Base-by-base conservation (phyloP, 257 asterid species). In the Hygrophila difformis region DNA sequence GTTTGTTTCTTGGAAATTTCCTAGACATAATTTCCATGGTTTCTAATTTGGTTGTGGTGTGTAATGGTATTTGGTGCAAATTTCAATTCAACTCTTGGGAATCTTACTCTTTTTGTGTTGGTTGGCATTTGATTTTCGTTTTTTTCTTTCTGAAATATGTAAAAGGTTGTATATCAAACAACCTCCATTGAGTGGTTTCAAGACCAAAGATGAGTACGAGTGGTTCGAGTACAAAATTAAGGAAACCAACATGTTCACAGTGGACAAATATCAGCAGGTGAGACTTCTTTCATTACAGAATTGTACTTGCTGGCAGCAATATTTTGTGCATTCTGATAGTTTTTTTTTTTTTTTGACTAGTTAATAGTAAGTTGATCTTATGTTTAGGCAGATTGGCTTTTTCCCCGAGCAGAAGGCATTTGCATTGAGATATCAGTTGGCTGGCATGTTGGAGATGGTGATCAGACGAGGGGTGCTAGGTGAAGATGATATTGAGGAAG, bases 181-280 rank as follows among this genome's bases (percentile, higher is more conserved):
- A 53, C 93, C 96, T 57, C 79, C 64, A 38, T 31, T 67, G 16
- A 66, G 76, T 46, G 43, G 72, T 29, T 66, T 70, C 33, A 62
- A 64, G 56, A 62, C 83, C 22, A 79, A 71, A 22, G 75, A 66
- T 33, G 78, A 70, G 51, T 26, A 71, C 18, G 97, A 88, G 67
- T 89, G 98, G 98, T 86, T 36, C 22, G 98, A 89, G 61, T 89
- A 89, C 82, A 89, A 85, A 72, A 85, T 89, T 53, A 89, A 89
- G 62, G 98, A 89, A 70, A 75, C 84, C 56, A 89, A 89, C 75
- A 73, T 89, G 82, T 89, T 89, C 65, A 89, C 98, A 0, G 94
- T 79, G 58, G 96, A 89, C 61, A 89, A 89, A 66, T 89, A 89
- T 75, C 98, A 89, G 70, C 98, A 89, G 92, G 98, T 82, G 67